Percentiles rank a stretch among this genome's conserved stretches.
Conservation (phyloP, 805 yeast species). For the Tetrapisispora arboricola region DNA sequence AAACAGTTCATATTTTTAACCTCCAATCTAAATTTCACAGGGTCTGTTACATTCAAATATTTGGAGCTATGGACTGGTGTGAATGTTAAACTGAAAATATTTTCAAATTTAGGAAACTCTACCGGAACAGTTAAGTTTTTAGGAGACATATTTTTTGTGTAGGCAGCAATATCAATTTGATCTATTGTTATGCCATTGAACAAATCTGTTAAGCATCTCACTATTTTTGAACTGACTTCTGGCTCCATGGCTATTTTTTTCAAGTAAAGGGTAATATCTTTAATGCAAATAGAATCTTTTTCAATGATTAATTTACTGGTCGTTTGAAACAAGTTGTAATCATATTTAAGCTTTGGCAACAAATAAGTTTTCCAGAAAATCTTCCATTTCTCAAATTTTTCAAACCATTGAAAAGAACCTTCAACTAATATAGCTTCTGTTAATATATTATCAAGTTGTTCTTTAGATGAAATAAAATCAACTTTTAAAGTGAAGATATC, state of each 20-base stretch:
- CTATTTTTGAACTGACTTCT: conserved; percentile 11
- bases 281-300: conserved; percentile 2
- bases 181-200: conserved; percentile 12
- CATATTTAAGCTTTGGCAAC: conserved; percentile 15
- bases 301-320: conserved; percentile 7
- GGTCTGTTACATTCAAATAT: conserved; percentile 13
- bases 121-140: conserved; percentile 20
- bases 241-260: conserved; percentile 6
- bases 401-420: conserved; percentile 20
- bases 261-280: not conserved
- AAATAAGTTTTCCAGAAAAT: conserved; percentile 18
- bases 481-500: conserved; percentile 19
- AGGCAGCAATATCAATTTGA: conserved; percentile 18
- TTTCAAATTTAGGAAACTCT: conserved; percentile 18
- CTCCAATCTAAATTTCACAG: conserved; percentile 11
- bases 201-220: conserved; percentile 13
- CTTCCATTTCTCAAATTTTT: conserved; percentile 17
- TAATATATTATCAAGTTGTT: conserved; percentile 19
- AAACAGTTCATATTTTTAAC: conserved; percentile 12
- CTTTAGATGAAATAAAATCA: conserved; percentile 18
- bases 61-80: not conserved
- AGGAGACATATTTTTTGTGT: conserved; percentile 14
- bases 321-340: conserved; percentile 14
- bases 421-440: conserved; percentile 20
- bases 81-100: conserved; percentile 18